phyloP scores from a whole-genome alignment of 2,329 filamentous ascomycete species.

The Eurotiales sp. region DNA sequence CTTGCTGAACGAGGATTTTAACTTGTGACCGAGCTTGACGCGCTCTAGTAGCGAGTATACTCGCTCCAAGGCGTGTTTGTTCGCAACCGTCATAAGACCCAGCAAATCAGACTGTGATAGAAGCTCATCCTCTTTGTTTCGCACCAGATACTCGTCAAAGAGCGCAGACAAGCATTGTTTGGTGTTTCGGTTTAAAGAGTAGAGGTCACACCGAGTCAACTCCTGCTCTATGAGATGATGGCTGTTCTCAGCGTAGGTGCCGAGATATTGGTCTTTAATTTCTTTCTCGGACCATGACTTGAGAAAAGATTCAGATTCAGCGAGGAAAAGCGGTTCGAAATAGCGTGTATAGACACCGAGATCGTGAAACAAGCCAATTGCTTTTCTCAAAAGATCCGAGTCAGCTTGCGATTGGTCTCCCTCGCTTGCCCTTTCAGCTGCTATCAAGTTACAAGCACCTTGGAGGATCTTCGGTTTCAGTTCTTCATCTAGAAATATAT shows the following conservation, averaged over 20 bases:
- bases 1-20: constrained; percentile 69
- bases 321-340: constrained; percentile 75
- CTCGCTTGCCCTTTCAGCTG: constrained; percentile 61
- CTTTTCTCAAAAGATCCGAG: constrained; percentile 63
- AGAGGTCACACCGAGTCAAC: constrained; percentile 70
- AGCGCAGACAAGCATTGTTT: constrained; percentile 70
- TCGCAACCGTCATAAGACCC: constrained; percentile 67
- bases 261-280: constrained; percentile 59
- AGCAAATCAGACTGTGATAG: constrained; percentile 65
- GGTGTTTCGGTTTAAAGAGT: constrained; percentile 78
- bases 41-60: constrained; percentile 75
- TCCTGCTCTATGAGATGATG: constrained; percentile 68
- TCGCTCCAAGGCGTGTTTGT: constrained; percentile 66
- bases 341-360: constrained; percentile 72
- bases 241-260: constrained; percentile 70
- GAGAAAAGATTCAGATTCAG: constrained; percentile 65
- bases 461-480: constrained; percentile 55
- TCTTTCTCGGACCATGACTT: constrained; percentile 64
- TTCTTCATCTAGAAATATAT: constrained; percentile 52
- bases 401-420: constrained; percentile 53
- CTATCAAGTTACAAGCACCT: constrained; percentile 73
- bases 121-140: constrained; percentile 62
- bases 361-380: constrained; percentile 80
- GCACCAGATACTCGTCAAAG: constrained; percentile 70
- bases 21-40: constrained; percentile 63